phyloP scores from a whole-genome alignment of 1,284 basidiomycete species.

The Cutaneotrichosporon dermatis region DNA sequence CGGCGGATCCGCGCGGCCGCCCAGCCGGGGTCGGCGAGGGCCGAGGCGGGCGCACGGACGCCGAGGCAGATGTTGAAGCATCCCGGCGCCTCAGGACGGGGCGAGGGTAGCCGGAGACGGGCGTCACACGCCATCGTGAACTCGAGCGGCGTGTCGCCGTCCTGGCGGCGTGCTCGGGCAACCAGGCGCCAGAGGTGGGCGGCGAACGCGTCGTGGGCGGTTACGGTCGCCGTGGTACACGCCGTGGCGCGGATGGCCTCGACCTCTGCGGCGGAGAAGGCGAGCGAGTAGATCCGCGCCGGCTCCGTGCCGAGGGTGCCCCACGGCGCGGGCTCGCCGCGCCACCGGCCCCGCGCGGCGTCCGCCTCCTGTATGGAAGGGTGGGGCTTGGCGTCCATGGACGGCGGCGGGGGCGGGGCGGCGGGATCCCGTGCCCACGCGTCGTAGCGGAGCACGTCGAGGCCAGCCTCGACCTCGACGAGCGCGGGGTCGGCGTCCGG shows the following conservation, averaged over 20 bases:
- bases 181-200: slow-evolving; percentile 51
- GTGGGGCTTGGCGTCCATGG: background rate
- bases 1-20: slow-evolving; percentile 34
- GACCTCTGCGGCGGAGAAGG: slow-evolving; percentile 47
- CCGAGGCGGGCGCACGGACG: slow-evolving; percentile 28
- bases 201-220: slow-evolving; percentile 52
- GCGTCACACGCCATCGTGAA: slow-evolving; percentile 45
- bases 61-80: slow-evolving; percentile 43
- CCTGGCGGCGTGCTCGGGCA: slow-evolving; percentile 43
- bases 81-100: slow-evolving; percentile 26
- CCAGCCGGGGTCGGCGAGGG: slow-evolving; percentile 25
- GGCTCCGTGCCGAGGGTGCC: slow-evolving; percentile 42
- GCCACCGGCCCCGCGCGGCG: slow-evolving; percentile 9
- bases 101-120: slow-evolving; percentile 42
- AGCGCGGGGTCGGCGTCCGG: background rate
- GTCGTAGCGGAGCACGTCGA: slow-evolving; percentile 20
- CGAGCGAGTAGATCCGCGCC: slow-evolving; percentile 42
- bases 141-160: slow-evolving; percentile 27
- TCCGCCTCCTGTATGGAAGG: slow-evolving; percentile 12
- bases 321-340: slow-evolving; percentile 49
- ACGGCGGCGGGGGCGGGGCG: background rate
- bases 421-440: slow-evolving; percentile 4
- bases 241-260: slow-evolving; percentile 34
- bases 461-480: background rate
- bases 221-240: slow-evolving; percentile 11